phyloP scores from a whole-genome alignment of 805 yeast genomes.

The Metschnikowia proteae region DNA sequence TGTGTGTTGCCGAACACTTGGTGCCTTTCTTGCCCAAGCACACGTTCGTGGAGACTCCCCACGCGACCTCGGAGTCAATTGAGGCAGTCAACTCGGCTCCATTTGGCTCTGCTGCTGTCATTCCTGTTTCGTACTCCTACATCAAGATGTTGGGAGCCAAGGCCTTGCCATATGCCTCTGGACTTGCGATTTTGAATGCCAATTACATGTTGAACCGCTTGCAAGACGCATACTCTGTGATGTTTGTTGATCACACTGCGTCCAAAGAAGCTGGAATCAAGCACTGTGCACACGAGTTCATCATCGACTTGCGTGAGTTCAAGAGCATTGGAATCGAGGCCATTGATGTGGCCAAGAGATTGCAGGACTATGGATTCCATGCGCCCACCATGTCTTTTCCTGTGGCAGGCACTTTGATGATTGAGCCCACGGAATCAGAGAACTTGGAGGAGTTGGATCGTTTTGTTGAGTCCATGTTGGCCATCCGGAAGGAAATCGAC shows the following conservation, averaged over 20 bases:
- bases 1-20: constrained; percentile 83
- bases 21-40: constrained; percentile 81
- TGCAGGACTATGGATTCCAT: constrained; percentile 98
- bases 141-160: constrained; percentile 89
- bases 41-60: constrained; percentile 53
- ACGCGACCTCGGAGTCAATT: constrained; percentile 49
- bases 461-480: constrained; percentile 80
- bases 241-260: constrained; percentile 57
- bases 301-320: constrained; percentile 83
- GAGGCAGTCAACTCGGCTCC: constrained; percentile 89
- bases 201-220: constrained; percentile 89
- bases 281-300: constrained; percentile 95
- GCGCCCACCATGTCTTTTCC: constrained; percentile 99
- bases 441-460: constrained; percentile 83
- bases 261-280: constrained; percentile 47
- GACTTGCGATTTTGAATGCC: constrained; percentile 90
- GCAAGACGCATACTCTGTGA: constrained; percentile 64
- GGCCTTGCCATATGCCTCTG: constrained; percentile 82
- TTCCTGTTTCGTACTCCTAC: constrained; percentile 92
- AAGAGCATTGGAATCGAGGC: constrained; percentile 84
- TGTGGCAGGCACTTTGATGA: constrained; percentile 94
- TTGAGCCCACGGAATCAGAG: constrained; percentile 97
- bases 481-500: constrained; percentile 79
- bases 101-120: constrained; percentile 88
- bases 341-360: constrained; percentile 92